A percentile compares a stretch with the other conserved stretches of the same genome.
These are phyloP conservation scores for Hericium erinaceus DNA, from an alignment of 768 basidiomycete genomes.

Conservation along the genomic window DNA sequence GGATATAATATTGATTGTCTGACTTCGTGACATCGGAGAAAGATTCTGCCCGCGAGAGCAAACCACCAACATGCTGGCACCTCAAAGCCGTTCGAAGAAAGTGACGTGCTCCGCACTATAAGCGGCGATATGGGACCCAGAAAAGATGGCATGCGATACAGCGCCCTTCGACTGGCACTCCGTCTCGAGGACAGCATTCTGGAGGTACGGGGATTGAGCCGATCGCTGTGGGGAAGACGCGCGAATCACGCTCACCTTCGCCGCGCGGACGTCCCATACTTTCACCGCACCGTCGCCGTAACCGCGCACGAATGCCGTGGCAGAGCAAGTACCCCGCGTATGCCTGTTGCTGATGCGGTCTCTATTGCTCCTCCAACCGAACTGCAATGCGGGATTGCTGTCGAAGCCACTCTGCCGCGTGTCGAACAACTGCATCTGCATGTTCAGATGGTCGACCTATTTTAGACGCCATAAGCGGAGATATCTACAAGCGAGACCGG, in stretches of 20 bases:
- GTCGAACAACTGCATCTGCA: slow-evolving; percentile 43
- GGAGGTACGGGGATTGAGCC: slow-evolving; percentile 5
- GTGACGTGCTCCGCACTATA: slow-evolving; percentile 32
- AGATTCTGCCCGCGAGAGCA: background rate
- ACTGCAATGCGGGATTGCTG: slow-evolving; percentile 31
- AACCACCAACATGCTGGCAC: background rate
- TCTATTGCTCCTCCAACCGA: slow-evolving; percentile 28
- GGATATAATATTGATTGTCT: background rate
- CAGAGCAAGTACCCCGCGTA: slow-evolving; percentile 31
- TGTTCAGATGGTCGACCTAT: slow-evolving; percentile 40
- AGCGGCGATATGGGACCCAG: slow-evolving; percentile 30
- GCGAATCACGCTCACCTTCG: slow-evolving; percentile 26
- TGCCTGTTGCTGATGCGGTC: slow-evolving; percentile 16
- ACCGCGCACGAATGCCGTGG: slow-evolving; percentile 36
- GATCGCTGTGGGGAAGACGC: slow-evolving; percentile 8
- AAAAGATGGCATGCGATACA: slow-evolving; percentile 32
- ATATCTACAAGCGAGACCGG: background rate
- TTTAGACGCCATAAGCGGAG: slow-evolving; percentile 10
- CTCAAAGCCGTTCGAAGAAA: slow-evolving; percentile 19
- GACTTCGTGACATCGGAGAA: background rate
- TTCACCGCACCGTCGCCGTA: slow-evolving; percentile 34
- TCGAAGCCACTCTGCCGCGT: slow-evolving; percentile 30
- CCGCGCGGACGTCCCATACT: slow-evolving; percentile 43
- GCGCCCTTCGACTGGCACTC: slow-evolving; percentile 23
- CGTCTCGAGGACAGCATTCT: slow-evolving; percentile 29